phyloP scores from a whole-genome alignment of 306 rosid genomes.

The Corylus americana region DNA sequence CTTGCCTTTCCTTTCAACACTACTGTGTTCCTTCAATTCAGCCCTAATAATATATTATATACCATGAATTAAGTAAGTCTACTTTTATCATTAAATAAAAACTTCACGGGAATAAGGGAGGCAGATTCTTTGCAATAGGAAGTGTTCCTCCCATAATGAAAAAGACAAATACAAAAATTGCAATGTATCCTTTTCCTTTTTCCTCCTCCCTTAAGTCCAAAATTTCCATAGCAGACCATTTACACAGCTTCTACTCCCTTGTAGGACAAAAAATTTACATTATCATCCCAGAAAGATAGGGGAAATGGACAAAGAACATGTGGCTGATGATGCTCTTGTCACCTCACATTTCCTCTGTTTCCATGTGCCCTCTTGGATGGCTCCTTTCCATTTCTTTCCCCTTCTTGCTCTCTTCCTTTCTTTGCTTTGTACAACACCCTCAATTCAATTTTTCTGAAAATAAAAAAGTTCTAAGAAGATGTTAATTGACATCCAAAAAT shows the following conservation, averaged over 20 bases:
- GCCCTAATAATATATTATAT: background rate
- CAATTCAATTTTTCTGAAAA: constrained; percentile 56
- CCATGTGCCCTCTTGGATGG: constrained; percentile 41
- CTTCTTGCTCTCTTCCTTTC: constrained; percentile 28
- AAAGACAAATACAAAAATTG: constrained; percentile 41
- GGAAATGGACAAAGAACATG: constrained; percentile 49
- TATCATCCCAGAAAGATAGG: constrained; percentile 39
- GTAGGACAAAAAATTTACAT: constrained; percentile 26
- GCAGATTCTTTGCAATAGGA: constrained; percentile 27
- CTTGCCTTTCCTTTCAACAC: background rate
- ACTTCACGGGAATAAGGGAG: constrained; percentile 26
- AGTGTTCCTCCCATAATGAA: constrained; percentile 29
- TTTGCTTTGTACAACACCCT: constrained; percentile 24
- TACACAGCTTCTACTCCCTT: constrained; percentile 26
- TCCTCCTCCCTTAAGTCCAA: constrained; percentile 22
- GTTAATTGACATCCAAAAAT: constrained; percentile 16
- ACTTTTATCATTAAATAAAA: constrained; percentile 16
- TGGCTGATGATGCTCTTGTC: constrained; percentile 53
- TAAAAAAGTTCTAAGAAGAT: background rate
- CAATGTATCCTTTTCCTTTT: constrained; percentile 5
- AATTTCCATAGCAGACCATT: constrained; percentile 21
- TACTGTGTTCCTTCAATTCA: background rate
- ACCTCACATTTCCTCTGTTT: constrained; percentile 35
- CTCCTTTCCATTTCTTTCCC: constrained; percentile 23
- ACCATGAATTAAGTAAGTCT: background rate